Base-by-base conservation (phyloP, 2,329 filamentous ascomycete species). In the Nigrospora sphaerica region DNA sequence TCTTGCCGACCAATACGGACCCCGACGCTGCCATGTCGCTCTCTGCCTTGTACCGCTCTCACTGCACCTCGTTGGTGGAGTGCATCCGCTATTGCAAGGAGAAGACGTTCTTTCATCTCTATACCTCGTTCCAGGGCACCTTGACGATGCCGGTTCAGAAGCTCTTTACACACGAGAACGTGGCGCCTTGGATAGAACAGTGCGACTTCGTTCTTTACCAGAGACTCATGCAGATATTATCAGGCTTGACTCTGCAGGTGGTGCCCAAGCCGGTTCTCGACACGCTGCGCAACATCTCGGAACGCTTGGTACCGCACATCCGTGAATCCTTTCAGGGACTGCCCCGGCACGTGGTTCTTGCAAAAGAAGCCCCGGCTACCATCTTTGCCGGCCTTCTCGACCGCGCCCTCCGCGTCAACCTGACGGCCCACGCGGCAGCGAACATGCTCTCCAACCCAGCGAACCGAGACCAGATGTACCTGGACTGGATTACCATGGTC, bases 131-230 rank as follows among this genome's bases (percentile, higher is more conserved):
- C 64, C 89, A 95, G 59, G 93, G 93, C 46, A 97, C 91, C 2
- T 78, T 98, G 57, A 98, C 93, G 1, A 95, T 96, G 66, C 93
- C 93, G 6, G 92, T 97, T 3, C 90, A 96, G 64, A 96, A 95
- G 65, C 71, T 98, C 3, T 86, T 98, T 58, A 83, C 83, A 13
- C 82, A 95, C 58, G 82, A 86, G 3, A 83, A 83, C 46, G 72
- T 97, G 46, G 88, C 90, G 3, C 78, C 86, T 1, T 98, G 93
- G 93, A 95, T 98, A 50, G 88, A 93, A 62, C 86, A 95, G 63
- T 95, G 89, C 62, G 93, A 98, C 64, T 95, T 93, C 69, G 77
- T 92, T 32, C 87, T 96, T 70, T 98, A 98, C 62, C 90, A 97
- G 64, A 90, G 91, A 55, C 95, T 97, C 86, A 90, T 96, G 69